Evolutionary conservation across 2,329 filamentous ascomycete genomes (phyloP).

Genomic region (Phaeoacremonium minimum): DNA sequence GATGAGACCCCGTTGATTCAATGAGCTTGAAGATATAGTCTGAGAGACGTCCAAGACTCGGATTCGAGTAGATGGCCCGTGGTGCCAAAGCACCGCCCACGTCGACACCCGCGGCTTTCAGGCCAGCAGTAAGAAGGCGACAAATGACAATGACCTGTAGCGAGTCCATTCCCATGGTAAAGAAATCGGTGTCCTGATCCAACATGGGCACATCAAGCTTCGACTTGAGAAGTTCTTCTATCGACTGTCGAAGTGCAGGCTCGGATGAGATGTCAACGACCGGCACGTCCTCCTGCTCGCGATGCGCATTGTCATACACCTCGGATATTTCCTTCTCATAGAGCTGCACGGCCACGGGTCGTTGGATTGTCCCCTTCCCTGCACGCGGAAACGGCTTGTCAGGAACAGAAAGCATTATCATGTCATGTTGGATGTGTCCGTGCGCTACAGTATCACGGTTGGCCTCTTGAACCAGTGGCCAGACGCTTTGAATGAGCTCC

Average conservation of each 20-base stretch:
- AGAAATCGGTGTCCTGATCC: constrained; percentile 26
- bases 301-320: constrained; percentile 30
- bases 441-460: constrained; percentile 40
- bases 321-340: constrained; percentile 38
- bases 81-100: constrained; percentile 15
- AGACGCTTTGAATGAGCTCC: constrained; percentile 34
- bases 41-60: constrained; percentile 19
- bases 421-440: constrained; percentile 35
- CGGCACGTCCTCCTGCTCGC: constrained; percentile 6
- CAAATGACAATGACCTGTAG: constrained; percentile 34
- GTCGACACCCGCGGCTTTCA: too few species aligned
- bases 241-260: constrained; percentile 15
- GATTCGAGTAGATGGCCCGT: constrained; percentile 21
- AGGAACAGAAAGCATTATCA: constrained; percentile 31
- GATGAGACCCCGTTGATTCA: constrained; percentile 1
- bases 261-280: constrained; percentile 15
- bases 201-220: constrained; percentile 11
- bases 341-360: constrained; percentile 28
- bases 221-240: constrained; percentile 14
- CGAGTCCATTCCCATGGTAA: constrained; percentile 32
- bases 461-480: constrained; percentile 34
- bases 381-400: constrained; percentile 37
- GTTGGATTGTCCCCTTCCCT: constrained; percentile 41
- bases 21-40: constrained; percentile 10
- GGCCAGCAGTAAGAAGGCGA: too few species aligned